phyloP scores from a whole-genome alignment of 163 green algal species.

The Chlorella variabilis region DNA sequence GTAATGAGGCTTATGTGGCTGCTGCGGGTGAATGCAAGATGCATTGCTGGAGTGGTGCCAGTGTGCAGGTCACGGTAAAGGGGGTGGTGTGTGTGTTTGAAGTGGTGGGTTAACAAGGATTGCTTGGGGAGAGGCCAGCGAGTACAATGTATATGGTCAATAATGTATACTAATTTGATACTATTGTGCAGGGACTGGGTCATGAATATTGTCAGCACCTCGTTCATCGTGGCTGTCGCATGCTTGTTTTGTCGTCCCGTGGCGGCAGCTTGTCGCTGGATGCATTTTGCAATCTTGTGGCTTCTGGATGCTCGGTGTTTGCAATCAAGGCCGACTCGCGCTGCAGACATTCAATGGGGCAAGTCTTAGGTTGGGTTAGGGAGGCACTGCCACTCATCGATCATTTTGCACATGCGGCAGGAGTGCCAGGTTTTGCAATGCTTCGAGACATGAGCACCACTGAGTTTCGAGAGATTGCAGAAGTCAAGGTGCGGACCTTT shows the following conservation, averaged over 20 bases:
- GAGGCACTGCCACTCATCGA: constrained; percentile 35
- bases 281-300: neutral
- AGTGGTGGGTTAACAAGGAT: no score
- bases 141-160: no score
- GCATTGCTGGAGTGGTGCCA: no score
- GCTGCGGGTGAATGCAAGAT: no score
- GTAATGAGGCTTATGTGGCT: no score
- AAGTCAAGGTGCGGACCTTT: constrained; percentile 10
- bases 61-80: no score
- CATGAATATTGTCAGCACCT: constrained; percentile 8
- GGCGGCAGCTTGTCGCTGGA: neutral
- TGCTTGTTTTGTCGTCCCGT: neutral
- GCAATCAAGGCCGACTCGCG: neutral
- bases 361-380: neutral
- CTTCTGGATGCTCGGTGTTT: constrained; percentile 2
- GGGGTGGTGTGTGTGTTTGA: no score
- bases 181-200: constrained; percentile 23
- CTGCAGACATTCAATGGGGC: neutral
- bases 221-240: neutral
- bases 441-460: constrained; percentile 7
- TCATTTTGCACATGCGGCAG: constrained; percentile 32
- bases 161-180: no score
- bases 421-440: constrained; percentile 12
- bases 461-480: neutral
- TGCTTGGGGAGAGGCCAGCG: no score